These are phyloP conservation scores for Exophiala dermatitidis DNA, from an alignment of 2,329 filamentous ascomycete species.

Conservation along the genomic window DNA sequence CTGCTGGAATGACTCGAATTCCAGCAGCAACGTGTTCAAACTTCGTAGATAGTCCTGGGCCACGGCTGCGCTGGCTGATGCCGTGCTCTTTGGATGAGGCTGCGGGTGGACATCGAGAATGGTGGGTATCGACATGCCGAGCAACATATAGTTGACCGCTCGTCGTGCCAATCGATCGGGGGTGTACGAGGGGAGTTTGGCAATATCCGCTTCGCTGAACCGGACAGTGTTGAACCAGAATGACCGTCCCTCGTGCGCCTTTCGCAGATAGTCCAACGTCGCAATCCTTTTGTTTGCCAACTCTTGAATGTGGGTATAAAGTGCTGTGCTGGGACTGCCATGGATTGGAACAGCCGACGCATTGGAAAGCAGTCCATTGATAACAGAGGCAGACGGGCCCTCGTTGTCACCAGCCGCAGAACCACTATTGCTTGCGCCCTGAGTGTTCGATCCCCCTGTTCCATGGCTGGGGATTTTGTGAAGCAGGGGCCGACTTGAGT, in stretches of 20 bases:
- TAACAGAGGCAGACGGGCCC: conserved; percentile 10
- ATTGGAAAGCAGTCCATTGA: conserved; percentile 17
- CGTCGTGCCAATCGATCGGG: conserved; percentile 75
- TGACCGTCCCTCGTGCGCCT: conserved; percentile 89
- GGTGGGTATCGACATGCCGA: conserved; percentile 83
- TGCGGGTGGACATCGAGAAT: conserved; percentile 64
- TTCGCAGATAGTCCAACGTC: conserved; percentile 84
- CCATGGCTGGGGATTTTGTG: conserved; percentile 12
- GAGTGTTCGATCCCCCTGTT: conserved; percentile 1
- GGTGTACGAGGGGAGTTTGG: conserved; percentile 78
- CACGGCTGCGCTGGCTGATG: conserved; percentile 56
- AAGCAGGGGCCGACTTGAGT: conserved; percentile 5
- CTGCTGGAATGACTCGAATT: conserved; percentile 91
- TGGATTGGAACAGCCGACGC: not conserved
- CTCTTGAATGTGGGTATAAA: conserved; percentile 69
- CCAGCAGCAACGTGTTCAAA: conserved; percentile 73
- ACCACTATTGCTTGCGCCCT: not conserved
- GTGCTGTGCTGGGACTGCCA: conserved; percentile 4
- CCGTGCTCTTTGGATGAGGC: conserved; percentile 15
- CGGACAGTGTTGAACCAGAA: conserved; percentile 99
- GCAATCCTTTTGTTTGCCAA: conserved; percentile 86
- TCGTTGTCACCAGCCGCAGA: conserved; percentile 10
- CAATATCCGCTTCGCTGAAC: conserved; percentile 74
- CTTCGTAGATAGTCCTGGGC: conserved; percentile 80
- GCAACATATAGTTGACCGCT: conserved; percentile 85